Percentiles rank a stretch among this genome's conserved stretches.
phyloP scores from a whole-genome alignment of 108 stramenopile genomes.

The Stephanodiscus triporus region DNA sequence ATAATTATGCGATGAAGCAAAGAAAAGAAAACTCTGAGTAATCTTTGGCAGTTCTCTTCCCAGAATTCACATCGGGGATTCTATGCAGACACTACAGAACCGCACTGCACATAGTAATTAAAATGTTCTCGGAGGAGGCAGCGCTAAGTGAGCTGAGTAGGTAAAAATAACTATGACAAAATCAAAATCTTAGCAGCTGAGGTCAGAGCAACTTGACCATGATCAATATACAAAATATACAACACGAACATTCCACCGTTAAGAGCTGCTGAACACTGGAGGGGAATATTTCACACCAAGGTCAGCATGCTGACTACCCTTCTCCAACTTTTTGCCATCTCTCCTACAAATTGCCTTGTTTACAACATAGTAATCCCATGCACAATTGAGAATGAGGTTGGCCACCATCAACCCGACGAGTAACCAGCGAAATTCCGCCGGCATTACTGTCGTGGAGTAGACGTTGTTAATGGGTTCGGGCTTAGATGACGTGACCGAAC shows the following conservation, averaged over 20 bases:
- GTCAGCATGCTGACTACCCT: no score
- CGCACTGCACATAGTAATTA: no score
- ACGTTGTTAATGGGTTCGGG: conserved; percentile 48
- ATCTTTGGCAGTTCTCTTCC: no score
- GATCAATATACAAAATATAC: not conserved
- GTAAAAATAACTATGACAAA: no score
- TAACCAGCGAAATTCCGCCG: conserved; percentile 43
- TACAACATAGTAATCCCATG: conserved; percentile 31
- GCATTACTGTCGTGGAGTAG: conserved; percentile 40
- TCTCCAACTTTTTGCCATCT: not conserved
- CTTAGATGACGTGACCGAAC: conserved; percentile 24
- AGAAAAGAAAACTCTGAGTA: no score
- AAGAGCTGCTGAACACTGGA: not conserved
- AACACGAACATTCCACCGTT: not conserved
- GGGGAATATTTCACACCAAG: not conserved
- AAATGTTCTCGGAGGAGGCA: no score
- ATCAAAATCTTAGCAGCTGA: no score
- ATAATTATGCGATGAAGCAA: no score
- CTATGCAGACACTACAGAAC: no score
- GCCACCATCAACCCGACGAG: conserved; percentile 56
- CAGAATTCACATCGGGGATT: no score
- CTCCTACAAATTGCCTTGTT: not conserved
- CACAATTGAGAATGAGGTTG: conserved; percentile 47
- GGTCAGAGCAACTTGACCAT: not conserved
- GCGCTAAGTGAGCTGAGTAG: no score